These are phyloP conservation scores for Salix exigua DNA, from an alignment of 345 rosid genomes.

Conservation along the genomic window DNA sequence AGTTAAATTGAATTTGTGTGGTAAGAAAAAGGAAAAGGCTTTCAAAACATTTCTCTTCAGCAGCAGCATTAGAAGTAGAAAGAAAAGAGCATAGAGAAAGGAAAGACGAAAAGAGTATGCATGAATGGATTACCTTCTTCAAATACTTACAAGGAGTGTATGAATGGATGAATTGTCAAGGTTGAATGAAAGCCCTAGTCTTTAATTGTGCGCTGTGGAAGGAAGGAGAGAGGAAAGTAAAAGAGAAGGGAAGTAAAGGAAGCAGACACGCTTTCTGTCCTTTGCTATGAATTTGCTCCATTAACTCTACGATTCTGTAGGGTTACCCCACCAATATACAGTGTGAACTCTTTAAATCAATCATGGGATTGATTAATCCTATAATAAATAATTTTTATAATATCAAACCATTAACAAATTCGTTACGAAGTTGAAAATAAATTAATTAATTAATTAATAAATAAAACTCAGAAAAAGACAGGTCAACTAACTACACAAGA, in stretches of 20 bases:
- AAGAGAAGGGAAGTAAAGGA: not conserved
- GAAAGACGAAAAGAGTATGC: not conserved
- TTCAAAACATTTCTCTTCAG: not conserved
- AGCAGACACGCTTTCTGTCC: not conserved
- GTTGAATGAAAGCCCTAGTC: not conserved
- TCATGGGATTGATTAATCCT: no score
- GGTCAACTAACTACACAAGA: no score
- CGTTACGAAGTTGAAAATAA: no score
- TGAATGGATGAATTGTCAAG: not conserved
- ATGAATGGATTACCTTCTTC: not conserved
- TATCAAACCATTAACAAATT: no score
- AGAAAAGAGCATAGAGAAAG: not conserved
- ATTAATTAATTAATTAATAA: no score
- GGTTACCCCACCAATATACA: no score
- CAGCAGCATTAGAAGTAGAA: not conserved
- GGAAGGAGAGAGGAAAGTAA: no score
- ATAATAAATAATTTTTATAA: no score
- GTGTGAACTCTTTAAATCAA: no score
- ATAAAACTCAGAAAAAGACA: no score
- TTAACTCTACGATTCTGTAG: no score
- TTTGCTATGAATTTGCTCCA: not conserved
- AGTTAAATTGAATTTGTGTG: not conserved
- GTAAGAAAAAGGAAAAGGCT: not conserved
- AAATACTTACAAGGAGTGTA: not conserved
- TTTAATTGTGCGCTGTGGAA: not conserved